Evolutionary conservation across 2,329 filamentous ascomycete genomes (phyloP).

Genomic region (Alternaria conjuncta): DNA sequence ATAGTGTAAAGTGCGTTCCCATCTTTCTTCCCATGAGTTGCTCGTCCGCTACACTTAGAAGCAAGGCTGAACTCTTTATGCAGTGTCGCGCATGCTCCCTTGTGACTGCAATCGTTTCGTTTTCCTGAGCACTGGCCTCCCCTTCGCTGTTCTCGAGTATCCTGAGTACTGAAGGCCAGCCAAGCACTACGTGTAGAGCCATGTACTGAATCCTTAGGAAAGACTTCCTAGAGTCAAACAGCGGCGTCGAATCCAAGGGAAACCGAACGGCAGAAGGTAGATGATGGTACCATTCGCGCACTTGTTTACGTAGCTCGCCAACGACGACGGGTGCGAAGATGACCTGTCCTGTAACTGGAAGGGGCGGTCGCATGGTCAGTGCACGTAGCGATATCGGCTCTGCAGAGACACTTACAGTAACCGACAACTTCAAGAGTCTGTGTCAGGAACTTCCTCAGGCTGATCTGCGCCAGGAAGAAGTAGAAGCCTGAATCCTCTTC

Average conservation of each 20-base stretch:
- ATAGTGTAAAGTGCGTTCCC: conserved; percentile 32
- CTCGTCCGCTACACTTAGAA: conserved; percentile 30
- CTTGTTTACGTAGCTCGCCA: conserved; percentile 32
- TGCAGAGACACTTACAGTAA: conserved; percentile 15
- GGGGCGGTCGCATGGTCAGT: not conserved
- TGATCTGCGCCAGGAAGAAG: conserved; percentile 38
- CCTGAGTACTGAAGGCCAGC: conserved; percentile 34
- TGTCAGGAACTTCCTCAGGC: conserved; percentile 34
- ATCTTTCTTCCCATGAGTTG: conserved; percentile 32
- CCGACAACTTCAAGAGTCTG: conserved; percentile 38
- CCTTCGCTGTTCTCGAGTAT: conserved; percentile 27
- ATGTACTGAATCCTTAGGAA: conserved; percentile 38
- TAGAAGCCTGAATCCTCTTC: conserved; percentile 34
- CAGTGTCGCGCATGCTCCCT: conserved; percentile 23
- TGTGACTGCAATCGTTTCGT: conserved; percentile 20
- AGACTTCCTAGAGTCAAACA: conserved; percentile 35
- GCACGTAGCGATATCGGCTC: not conserved
- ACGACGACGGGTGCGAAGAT: conserved; percentile 35
- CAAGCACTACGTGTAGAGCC: conserved; percentile 37
- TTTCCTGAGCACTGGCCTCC: conserved; percentile 15
- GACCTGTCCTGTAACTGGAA: conserved; percentile 24
- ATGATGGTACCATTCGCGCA: conserved; percentile 37
- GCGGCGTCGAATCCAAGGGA: conserved; percentile 30
- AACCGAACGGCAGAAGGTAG: conserved; percentile 31
- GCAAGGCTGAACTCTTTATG: conserved; percentile 19